phyloP scores from a whole-genome alignment of 306 rosid genomes.

The Glycine soja region DNA sequence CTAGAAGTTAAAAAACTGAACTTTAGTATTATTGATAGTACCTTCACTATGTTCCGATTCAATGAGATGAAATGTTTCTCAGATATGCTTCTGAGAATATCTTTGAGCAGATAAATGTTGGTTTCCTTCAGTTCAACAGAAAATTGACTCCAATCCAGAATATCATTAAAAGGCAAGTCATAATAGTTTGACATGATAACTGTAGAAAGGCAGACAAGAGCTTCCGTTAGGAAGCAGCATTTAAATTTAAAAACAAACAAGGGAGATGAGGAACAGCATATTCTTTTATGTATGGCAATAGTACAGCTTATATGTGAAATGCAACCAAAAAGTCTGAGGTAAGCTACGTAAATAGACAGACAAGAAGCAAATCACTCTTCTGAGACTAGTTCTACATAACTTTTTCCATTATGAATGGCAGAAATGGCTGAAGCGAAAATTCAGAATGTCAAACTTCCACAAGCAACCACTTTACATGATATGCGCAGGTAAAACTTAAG shows the following conservation, averaged over 20 bases:
- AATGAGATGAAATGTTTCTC: conserved; percentile 25
- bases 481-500: neutral
- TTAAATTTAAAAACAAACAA: neutral
- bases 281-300: neutral
- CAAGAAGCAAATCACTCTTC: neutral
- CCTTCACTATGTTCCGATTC: conserved; percentile 45
- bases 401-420: neutral
- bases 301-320: neutral
- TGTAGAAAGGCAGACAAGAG: conserved; percentile 41
- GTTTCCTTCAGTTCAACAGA: conserved; percentile 43
- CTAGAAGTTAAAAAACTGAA: conserved; percentile 9
- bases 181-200: conserved; percentile 44
- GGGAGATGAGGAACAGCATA: neutral
- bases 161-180: conserved; percentile 49
- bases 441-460: too few relatives aligned
- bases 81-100: conserved; percentile 27
- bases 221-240: conserved; percentile 14
- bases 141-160: conserved; percentile 52
- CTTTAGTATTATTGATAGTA: conserved; percentile 14
- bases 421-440: conserved; percentile 16
- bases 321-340: neutral
- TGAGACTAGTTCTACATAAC: neutral
- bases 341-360: conserved; percentile 3
- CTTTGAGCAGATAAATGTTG: conserved; percentile 40
- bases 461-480: neutral